Evolutionary conservation across 768 basidiomycete genomes (phyloP), one percentile per base, ranked within the genome.

Genomic region (Mycena maculata): DNA sequence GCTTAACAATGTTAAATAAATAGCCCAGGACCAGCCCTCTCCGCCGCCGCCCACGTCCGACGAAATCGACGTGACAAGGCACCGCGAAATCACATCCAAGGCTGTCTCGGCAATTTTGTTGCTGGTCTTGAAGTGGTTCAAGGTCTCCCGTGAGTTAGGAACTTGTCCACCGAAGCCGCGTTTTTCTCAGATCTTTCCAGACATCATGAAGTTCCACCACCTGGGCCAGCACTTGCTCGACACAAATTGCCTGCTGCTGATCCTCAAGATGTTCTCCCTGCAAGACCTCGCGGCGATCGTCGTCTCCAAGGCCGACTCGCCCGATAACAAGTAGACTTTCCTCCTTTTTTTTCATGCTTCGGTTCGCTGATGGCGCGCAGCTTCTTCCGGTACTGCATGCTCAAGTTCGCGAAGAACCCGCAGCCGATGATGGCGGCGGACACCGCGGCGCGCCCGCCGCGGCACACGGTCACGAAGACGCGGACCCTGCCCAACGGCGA

Each of bases 181-280:
- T 33, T 36, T 10, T 31, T 38, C 52, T 25, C 16, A 15, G 41
- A 8, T 10, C 4, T 23, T 42, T 57, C 28, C 71, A 99, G 97
- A 99, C 80, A 90, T 92, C 22, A 96, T 99, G 93, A 99, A 99
- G 76, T 98, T 98, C 76, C 96, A 99, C 78, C 95, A 98, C 77
- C 85, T 99, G 25, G 95, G 95, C n/a, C 96, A 97, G 77, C 88
- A 95, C 36, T 82, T 99, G 10, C 88, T 99, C 47, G 97, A 99
- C 72, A 96, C 95, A 25, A 99, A 99, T 73, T 97, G 96, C 75
- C 80, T 98, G 15, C 82, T 99, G 31, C 84, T 99, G 31, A 94
- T 99, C 54, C 81, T 99, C 72, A 98, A 98, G 83, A 98, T 98
- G 92, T 98, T 99, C 77, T 95, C 96, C n/a, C 78, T 98, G 68